phyloP scores from a whole-genome alignment of 2,329 filamentous ascomycete genomes.

The Zymoseptoria tritici region DNA sequence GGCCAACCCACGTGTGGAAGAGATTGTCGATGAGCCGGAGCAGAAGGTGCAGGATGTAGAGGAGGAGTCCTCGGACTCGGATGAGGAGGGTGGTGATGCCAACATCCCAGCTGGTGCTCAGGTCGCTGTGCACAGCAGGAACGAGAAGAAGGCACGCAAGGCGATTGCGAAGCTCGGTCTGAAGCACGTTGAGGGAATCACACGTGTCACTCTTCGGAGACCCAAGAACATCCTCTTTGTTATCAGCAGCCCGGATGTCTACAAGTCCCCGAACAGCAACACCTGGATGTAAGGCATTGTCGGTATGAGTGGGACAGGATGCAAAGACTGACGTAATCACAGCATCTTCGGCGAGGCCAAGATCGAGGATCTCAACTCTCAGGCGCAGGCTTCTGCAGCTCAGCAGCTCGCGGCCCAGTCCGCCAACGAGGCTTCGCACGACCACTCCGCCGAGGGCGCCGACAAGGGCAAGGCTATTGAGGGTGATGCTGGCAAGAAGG shows the following conservation, averaged over 20 bases:
- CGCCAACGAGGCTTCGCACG: constrained; percentile 61
- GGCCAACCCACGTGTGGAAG: constrained; percentile 97
- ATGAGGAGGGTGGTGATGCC: constrained; percentile 67
- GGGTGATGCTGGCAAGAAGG: constrained; percentile 53
- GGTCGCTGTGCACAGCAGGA: constrained; percentile 91
- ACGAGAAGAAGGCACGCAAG: constrained; percentile 99
- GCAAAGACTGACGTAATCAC: constrained; percentile 11
- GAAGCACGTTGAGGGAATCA: constrained; percentile 94
- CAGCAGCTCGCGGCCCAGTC: constrained; percentile 81
- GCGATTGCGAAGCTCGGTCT: constrained; percentile 97
- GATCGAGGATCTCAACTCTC: constrained; percentile 99
- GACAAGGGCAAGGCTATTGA: constrained; percentile 66
- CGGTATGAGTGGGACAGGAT: constrained; percentile 30
- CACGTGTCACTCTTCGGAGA: constrained; percentile 91
- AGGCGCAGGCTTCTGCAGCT: constrained; percentile 90
- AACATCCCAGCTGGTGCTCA: constrained; percentile 75
- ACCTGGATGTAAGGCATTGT: constrained; percentile 77
- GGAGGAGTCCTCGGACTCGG: constrained; percentile 62
- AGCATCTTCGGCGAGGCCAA: constrained; percentile 99
- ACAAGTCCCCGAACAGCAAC: constrained; percentile 98
- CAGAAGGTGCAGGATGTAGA: constrained; percentile 54
- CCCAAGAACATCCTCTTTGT: constrained; percentile 99
- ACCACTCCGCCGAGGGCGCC: constrained; percentile 69
- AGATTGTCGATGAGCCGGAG: constrained; percentile 82
- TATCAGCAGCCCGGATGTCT: constrained; percentile 99